phyloP scores from a whole-genome alignment of 1,284 basidiomycete genomes.

The Porogramme epimiltina region DNA sequence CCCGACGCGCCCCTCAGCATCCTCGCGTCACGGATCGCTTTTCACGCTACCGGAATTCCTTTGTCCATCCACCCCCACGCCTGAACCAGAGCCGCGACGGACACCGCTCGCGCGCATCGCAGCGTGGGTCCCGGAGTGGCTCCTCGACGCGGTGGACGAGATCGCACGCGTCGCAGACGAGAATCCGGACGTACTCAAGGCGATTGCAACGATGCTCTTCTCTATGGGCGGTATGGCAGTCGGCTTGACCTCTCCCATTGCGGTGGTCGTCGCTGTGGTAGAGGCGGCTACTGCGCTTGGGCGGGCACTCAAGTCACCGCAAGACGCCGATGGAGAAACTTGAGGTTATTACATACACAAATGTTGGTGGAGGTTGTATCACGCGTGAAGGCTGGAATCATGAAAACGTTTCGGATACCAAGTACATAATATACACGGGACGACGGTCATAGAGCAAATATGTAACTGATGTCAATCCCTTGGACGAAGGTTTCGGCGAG shows the following conservation, averaged over 20 bases:
- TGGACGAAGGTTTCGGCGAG: too few relatives aligned
- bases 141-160: conserved; percentile 67
- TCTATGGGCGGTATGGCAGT: conserved; percentile 69
- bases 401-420: too few relatives aligned
- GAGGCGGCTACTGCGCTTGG: conserved; percentile 18
- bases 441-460: too few relatives aligned
- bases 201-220: conserved; percentile 69
- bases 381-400: too few relatives aligned
- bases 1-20: too few relatives aligned
- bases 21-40: conserved; percentile 10
- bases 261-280: conserved; percentile 17
- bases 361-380: too few relatives aligned
- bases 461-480: too few relatives aligned
- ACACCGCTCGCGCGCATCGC: conserved; percentile 39
- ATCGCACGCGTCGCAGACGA: conserved; percentile 67
- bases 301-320: too few relatives aligned
- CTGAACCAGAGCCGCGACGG: too few relatives aligned
- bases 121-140: conserved; percentile 66
- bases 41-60: conserved; percentile 18
- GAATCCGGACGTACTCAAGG: conserved; percentile 68
- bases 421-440: too few relatives aligned
- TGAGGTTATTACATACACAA: too few relatives aligned
- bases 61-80: conserved; percentile 17
- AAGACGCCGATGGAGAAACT: too few relatives aligned
- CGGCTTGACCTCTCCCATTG: conserved; percentile 15